Percentiles rank a stretch among this genome's conserved stretches.
phyloP scores from a whole-genome alignment of 805 yeast genomes.

The Schwanniomyces sp. region DNA sequence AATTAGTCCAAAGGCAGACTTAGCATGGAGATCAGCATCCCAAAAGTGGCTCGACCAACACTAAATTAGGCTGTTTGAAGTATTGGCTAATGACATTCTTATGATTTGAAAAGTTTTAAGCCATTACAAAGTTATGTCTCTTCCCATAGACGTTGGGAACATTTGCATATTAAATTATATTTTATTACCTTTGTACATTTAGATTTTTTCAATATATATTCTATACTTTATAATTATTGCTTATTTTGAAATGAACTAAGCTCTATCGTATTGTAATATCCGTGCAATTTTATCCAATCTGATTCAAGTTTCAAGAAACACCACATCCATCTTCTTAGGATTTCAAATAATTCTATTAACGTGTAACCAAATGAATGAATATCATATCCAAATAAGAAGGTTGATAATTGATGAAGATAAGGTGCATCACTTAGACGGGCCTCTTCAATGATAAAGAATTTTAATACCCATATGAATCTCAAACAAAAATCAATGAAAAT shows the following conservation, averaged over 20 bases:
- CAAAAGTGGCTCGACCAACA: conserved; percentile 41
- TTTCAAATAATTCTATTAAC: conserved; percentile 68
- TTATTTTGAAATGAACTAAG: neutral
- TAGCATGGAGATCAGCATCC: conserved; percentile 48
- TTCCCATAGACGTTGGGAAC: neutral
- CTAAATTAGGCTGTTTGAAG: neutral
- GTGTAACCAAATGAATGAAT: conserved; percentile 57
- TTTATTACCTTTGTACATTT: neutral
- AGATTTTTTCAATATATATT: conserved; percentile 1
- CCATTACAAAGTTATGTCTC: neutral
- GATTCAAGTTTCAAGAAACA: conserved; percentile 79
- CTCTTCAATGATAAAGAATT: conserved; percentile 40
- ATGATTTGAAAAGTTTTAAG: neutral
- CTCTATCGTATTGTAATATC: neutral
- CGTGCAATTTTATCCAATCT: conserved; percentile 50
- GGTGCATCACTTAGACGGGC: conserved; percentile 13
- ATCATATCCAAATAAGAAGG: conserved; percentile 38
- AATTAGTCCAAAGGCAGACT: conserved; percentile 47
- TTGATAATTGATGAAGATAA: conserved; percentile 17
- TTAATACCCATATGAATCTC: conserved; percentile 76
- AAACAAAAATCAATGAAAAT: conserved; percentile 60
- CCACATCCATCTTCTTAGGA: conserved; percentile 89
- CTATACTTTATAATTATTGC: neutral
- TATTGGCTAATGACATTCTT: neutral
- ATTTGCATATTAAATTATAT: conserved; percentile 1